These are phyloP conservation scores for Microbotryum violaceum DNA, from an alignment of 1,284 basidiomycete species.

Conservation along the genomic window DNA sequence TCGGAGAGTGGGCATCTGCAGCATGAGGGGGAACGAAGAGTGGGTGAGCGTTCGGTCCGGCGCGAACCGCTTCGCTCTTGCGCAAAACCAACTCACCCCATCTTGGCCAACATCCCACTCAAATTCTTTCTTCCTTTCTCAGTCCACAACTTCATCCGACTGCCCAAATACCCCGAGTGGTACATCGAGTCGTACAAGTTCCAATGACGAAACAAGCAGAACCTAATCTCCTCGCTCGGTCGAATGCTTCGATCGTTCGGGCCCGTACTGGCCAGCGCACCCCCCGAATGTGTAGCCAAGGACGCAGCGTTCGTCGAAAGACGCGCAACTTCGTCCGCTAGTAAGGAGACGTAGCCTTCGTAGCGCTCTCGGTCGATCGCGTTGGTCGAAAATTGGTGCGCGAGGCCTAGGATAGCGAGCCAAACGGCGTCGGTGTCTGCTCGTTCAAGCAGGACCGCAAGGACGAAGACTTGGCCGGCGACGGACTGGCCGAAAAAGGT, in stretches of 20 bases:
- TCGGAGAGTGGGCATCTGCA: constrained; percentile 62
- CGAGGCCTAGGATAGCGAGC: constrained; percentile 89
- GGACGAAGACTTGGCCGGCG: constrained; percentile 77
- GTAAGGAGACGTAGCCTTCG: constrained; percentile 68
- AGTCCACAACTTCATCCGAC: constrained; percentile 92
- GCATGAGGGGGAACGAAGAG: not conserved
- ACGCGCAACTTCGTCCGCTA: constrained; percentile 80
- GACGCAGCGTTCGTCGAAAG: constrained; percentile 55
- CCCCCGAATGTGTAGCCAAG: constrained; percentile 12
- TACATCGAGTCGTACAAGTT: constrained; percentile 95
- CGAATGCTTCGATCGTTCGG: constrained; percentile 72
- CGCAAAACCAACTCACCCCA: constrained; percentile 63
- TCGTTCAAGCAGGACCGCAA: constrained; percentile 79
- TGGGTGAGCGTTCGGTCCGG: not conserved
- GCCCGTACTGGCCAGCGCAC: constrained; percentile 21
- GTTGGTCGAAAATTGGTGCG: constrained; percentile 81
- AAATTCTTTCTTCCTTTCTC: constrained; percentile 82
- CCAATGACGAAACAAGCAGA: constrained; percentile 96
- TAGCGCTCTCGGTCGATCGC: constrained; percentile 81
- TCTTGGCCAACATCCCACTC: constrained; percentile 90
- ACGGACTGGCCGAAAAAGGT: constrained; percentile 85
- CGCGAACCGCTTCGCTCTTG: not conserved
- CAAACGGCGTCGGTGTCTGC: constrained; percentile 90
- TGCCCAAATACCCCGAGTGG: constrained; percentile 92
- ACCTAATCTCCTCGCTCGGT: constrained; percentile 76